Conservation (phyloP, 2,329 filamentous ascomycete species). For the Colletotrichum truncatum region DNA sequence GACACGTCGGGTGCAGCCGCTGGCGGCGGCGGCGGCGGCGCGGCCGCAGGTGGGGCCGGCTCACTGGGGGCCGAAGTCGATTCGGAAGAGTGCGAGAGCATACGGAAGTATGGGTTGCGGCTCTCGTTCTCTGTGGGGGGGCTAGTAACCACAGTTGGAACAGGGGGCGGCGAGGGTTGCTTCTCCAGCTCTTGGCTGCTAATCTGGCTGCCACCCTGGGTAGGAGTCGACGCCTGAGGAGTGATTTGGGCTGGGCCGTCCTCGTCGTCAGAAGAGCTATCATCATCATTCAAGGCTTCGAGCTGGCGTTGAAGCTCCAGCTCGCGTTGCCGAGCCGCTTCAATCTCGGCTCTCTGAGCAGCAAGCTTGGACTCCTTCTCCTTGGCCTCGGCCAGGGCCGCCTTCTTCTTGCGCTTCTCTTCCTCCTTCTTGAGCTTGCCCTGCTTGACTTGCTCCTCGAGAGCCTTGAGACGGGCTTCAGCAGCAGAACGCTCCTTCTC, state of each 20-base stretch:
- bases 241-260: slow-evolving; percentile 79
- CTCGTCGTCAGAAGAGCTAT: slow-evolving; percentile 81
- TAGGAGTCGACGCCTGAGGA: slow-evolving; percentile 68
- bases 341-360: slow-evolving; percentile 88
- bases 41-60: slow-evolving; percentile 53
- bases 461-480: slow-evolving; percentile 82
- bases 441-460: slow-evolving; percentile 93
- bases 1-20: slow-evolving; percentile 63
- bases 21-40: slow-evolving; percentile 48
- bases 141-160: slow-evolving; percentile 59
- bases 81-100: slow-evolving; percentile 77
- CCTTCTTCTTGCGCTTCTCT: slow-evolving; percentile 92
- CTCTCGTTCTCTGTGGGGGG: slow-evolving; percentile 76
- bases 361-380: slow-evolving; percentile 88
- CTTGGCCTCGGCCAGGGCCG: slow-evolving; percentile 84
- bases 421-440: slow-evolving; percentile 97
- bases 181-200: slow-evolving; percentile 65
- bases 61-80: slow-evolving; percentile 54
- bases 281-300: slow-evolving; percentile 77
- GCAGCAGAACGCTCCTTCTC: slow-evolving; percentile 82
- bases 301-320: slow-evolving; percentile 89
- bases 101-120: slow-evolving; percentile 94
- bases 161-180: slow-evolving; percentile 58
- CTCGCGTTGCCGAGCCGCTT: slow-evolving; percentile 89
- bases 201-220: slow-evolving; percentile 58